A percentile compares a stretch with the other conserved stretches of the same genome.
Evolutionary conservation across 2,329 filamentous ascomycete genomes (phyloP).

Genomic region (Colletotrichum tamarilloi): DNA sequence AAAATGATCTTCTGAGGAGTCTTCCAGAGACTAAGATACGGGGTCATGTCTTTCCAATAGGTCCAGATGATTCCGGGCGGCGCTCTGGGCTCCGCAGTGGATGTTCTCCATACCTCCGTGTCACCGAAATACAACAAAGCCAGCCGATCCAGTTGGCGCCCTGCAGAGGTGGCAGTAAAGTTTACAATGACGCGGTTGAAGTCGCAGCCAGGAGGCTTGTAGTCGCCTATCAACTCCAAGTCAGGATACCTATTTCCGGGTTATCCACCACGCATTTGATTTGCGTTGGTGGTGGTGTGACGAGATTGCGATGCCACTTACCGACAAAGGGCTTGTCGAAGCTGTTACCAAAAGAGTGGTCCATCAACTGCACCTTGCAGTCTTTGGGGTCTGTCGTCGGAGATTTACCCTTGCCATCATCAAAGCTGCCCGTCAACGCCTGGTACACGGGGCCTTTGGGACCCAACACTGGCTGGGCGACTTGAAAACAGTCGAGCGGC

Average conservation of each 20-base stretch:
- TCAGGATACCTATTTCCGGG: slow-evolving; percentile 27
- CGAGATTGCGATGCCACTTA: slow-evolving; percentile 48
- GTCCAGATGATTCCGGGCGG: slow-evolving; percentile 77
- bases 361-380: slow-evolving; percentile 72
- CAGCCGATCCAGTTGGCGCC: slow-evolving; percentile 81
- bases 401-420: slow-evolving; percentile 32
- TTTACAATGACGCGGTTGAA: slow-evolving; percentile 84
- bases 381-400: slow-evolving; percentile 36
- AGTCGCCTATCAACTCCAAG: slow-evolving; percentile 60
- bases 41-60: slow-evolving; percentile 83
- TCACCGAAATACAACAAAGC: slow-evolving; percentile 81
- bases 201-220: slow-evolving; percentile 73
- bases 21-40: slow-evolving; percentile 76
- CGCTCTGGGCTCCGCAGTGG: slow-evolving; percentile 80
- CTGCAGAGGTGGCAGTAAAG: slow-evolving; percentile 77
- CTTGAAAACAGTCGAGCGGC: slow-evolving; percentile 72
- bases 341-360: slow-evolving; percentile 76
- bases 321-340: slow-evolving; percentile 81
- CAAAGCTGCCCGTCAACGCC: slow-evolving; percentile 36
- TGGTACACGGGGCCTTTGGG: slow-evolving; percentile 49
- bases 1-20: slow-evolving; percentile 80
- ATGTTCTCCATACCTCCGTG: slow-evolving; percentile 84
- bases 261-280: background rate
- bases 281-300: background rate
- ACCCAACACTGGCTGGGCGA: slow-evolving; percentile 73